Percentiles rank a stretch among this genome's conserved stretches.
Conservation (phyloP, 2,329 filamentous ascomycete genomes). For the Stagonosporopsis cucurbitacearum region DNA sequence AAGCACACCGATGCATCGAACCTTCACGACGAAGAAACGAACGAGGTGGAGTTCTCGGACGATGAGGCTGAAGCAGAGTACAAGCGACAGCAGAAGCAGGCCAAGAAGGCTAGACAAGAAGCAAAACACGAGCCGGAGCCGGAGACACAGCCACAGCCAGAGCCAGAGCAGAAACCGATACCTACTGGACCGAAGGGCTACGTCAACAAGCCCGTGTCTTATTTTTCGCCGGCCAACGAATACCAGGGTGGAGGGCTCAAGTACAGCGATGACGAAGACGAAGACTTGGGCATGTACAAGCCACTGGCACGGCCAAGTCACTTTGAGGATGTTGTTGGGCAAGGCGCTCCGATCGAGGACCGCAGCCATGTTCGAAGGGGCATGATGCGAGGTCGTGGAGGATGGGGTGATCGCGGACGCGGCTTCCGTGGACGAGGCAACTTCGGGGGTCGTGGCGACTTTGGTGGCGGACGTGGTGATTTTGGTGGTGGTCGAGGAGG, state of each 20-base stretch:
- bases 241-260: constrained; percentile 48
- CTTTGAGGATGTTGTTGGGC: constrained; percentile 54
- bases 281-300: constrained; percentile 55
- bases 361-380: constrained; percentile 47
- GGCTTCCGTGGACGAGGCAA: constrained; percentile 46
- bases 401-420: constrained; percentile 46
- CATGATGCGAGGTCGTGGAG: constrained; percentile 41
- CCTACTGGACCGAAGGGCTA: constrained; percentile 31
- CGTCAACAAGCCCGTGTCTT: constrained; percentile 26
- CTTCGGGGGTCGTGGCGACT: constrained; percentile 26
- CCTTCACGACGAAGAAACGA: constrained; percentile 89
- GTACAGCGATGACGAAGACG: constrained; percentile 55
- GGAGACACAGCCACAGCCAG: constrained; percentile 18
- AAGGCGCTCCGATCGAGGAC: constrained; percentile 47
- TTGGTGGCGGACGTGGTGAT: constrained; percentile 24
- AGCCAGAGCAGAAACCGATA: constrained; percentile 22
- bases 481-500: constrained; percentile 39
- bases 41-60: constrained; percentile 94
- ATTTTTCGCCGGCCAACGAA: constrained; percentile 30
- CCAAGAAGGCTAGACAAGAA: constrained; percentile 54
- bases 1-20: constrained; percentile 97
- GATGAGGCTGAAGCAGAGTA: constrained; percentile 92
- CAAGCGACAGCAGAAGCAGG: constrained; percentile 65
- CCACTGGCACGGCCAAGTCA: constrained; percentile 56
- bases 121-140: constrained; percentile 33